Base-by-base conservation (phyloP, 2,329 filamentous ascomycete species). In the Teratosphaeria zuluensis region DNA sequence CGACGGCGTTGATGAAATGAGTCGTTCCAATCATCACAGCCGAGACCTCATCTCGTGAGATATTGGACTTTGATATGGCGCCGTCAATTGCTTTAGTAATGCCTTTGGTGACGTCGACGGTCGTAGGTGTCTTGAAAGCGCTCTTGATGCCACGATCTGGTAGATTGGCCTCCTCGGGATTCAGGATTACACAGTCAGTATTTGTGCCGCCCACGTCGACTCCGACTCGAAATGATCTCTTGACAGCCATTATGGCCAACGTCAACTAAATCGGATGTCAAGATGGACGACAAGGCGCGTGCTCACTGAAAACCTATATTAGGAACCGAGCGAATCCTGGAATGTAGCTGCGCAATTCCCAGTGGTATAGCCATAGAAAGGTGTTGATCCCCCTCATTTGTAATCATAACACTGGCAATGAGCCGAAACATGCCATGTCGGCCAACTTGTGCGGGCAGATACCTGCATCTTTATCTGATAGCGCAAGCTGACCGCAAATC, bases 21-120 rank as follows among this genome's bases (percentile, higher is more conserved):
- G 80, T 82, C 1, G 78, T 81, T 28, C 79, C 79, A 55, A 81
- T 76, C 8, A 77, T 79, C 3, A 81, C 74, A 58, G 76, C 78
- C 1, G 64, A 66, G 12, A 70, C 69, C 33, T 70, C 62, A 0
- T 72, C 62, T 0, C 67, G 63, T 11, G 70, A 64, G 1, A 75
- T 63, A 2, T 65, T 59, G 6, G 74, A 72, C 46, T 72, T 61
- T 3, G 68, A 61, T 12, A 77, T 64, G 7, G 77, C 70, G 35
- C 64, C 65, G 16, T 66, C 65, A 3, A 78, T 69, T 0, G 74
- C 73, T 1, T 64, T 63, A 33, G 73, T 68, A 54, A 78, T 76
- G 5, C 76, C 75, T 21, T 65, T 67, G 0, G 73, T 77, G 1
- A 77, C 74, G 63, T 77, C 71, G 8, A 70, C 35, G 35, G 35